Evolutionary conservation across 805 yeast genomes (phyloP).

Genomic region (Schizosaccharomyces lindneri): DNA sequence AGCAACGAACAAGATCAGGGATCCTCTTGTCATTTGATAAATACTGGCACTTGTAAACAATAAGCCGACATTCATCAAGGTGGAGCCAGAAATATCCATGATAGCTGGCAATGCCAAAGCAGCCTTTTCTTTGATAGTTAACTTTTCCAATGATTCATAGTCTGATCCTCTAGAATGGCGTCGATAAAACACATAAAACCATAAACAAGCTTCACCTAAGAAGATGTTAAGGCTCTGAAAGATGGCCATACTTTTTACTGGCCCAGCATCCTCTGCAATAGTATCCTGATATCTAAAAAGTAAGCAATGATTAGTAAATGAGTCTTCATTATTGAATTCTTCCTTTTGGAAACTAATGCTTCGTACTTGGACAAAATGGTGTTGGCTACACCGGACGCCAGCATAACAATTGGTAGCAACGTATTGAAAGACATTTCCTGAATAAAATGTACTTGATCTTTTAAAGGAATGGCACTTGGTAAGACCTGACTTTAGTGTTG

Average conservation of each 20-base stretch:
- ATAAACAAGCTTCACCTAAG: slow-evolving; percentile 2
- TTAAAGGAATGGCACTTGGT: too few species aligned
- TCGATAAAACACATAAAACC: slow-evolving; percentile 3
- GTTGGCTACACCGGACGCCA: slow-evolving; percentile 46
- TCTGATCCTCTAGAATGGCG: neutral
- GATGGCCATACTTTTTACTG: slow-evolving; percentile 13
- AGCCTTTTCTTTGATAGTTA: slow-evolving; percentile 13
- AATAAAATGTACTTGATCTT: too few species aligned
- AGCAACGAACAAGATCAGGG: slow-evolving; percentile 54
- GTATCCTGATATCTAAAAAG: slow-evolving; percentile 30
- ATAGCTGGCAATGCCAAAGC: slow-evolving; percentile 35
- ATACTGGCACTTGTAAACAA: slow-evolving; percentile 53
- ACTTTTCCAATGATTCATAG: neutral
- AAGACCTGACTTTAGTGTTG: too few species aligned
- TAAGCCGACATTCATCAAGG: slow-evolving; percentile 52
- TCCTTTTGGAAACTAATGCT: slow-evolving; percentile 45
- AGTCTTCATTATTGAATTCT: slow-evolving; percentile 3
- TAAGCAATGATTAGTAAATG: slow-evolving; percentile 10
- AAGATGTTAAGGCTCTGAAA: neutral
- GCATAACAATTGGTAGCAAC: slow-evolving; percentile 24
- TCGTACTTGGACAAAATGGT: slow-evolving; percentile 50
- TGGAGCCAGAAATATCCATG: slow-evolving; percentile 51
- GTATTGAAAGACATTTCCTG: neutral
- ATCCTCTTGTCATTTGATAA: slow-evolving; percentile 70
- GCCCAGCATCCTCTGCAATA: slow-evolving; percentile 40